Evolutionary conservation across 225 moss, liverwort and hornwort species (phyloP).

Genomic region (Pleurozium schreberi): DNA sequence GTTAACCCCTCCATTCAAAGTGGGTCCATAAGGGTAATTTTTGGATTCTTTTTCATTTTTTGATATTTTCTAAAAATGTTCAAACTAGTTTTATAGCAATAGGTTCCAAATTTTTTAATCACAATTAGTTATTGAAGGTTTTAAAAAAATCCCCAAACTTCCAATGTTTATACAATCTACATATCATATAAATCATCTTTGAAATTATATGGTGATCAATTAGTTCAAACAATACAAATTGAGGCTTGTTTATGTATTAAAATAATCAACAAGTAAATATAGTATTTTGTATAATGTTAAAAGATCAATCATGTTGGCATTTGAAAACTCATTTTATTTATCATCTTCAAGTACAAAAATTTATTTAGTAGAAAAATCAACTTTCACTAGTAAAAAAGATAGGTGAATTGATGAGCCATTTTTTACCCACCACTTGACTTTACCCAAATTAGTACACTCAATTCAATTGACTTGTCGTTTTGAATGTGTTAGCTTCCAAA

Average conservation of each 20-base stretch:
- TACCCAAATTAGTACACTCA: fast-evolving
- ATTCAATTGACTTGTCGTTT: not conserved
- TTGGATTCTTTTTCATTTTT: too few species aligned
- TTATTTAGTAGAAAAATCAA: not conserved
- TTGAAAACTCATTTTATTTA: not conserved
- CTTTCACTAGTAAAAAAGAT: not conserved
- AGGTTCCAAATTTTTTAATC: not conserved
- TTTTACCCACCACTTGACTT: not conserved
- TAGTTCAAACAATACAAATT: not conserved
- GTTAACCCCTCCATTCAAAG: too few species aligned
- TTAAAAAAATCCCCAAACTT: not conserved
- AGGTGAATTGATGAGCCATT: not conserved
- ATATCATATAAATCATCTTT: not conserved
- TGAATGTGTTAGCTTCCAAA: not conserved
- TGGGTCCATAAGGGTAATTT: too few species aligned
- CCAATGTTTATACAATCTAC: not conserved
- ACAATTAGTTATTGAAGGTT: not conserved
- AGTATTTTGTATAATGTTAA: not conserved
- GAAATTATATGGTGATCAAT: not conserved
- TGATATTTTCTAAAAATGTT: too few species aligned
- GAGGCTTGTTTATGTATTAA: not conserved
- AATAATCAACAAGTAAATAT: not conserved
- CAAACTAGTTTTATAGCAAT: too few species aligned
- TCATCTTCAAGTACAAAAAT: not conserved
- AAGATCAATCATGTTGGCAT: not conserved